Percentiles rank a stretch among this genome's conserved stretches.
Evolutionary conservation across 2,329 filamentous ascomycete species (phyloP).

Genomic region (Penicillium decumbens): DNA sequence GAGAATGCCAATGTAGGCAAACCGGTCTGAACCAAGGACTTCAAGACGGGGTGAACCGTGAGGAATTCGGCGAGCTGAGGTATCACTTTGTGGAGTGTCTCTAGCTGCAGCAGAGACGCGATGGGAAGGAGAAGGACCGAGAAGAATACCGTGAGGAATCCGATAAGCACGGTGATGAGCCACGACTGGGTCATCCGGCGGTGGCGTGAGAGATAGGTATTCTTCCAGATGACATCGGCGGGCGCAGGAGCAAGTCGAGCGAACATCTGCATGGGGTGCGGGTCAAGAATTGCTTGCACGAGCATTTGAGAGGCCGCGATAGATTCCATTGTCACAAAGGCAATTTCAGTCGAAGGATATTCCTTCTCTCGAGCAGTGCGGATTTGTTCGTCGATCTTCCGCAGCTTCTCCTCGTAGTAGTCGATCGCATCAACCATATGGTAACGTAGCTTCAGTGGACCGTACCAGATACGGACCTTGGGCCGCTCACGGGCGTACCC

Average conservation of each 20-base stretch:
- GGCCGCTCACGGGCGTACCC: slow-evolving; percentile 54
- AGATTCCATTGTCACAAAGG: slow-evolving; percentile 96
- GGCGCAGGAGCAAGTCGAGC: slow-evolving; percentile 84
- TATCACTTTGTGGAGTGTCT: slow-evolving; percentile 69
- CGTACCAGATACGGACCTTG: slow-evolving; percentile 70
- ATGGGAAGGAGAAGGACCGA: slow-evolving; percentile 74
- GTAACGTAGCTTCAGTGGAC: slow-evolving; percentile 66
- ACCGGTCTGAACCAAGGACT: slow-evolving; percentile 78
- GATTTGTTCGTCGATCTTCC: slow-evolving; percentile 72
- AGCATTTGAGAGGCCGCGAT: slow-evolving; percentile 92
- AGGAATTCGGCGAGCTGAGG: slow-evolving; percentile 67
- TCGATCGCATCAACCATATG: slow-evolving; percentile 84
- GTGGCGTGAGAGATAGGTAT: slow-evolving; percentile 76
- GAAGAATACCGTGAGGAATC: slow-evolving; percentile 81
- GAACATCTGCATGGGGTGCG: slow-evolving; percentile 76
- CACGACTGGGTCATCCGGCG: slow-evolving; percentile 73
- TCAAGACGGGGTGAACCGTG: slow-evolving; percentile 62
- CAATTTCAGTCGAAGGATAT: slow-evolving; percentile 73
- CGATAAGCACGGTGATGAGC: slow-evolving; percentile 77
- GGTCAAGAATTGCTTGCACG: slow-evolving; percentile 88
- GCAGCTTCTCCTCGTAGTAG: slow-evolving; percentile 84
- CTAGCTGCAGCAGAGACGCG: slow-evolving; percentile 73
- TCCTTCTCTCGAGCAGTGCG: slow-evolving; percentile 64
- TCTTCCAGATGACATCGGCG: slow-evolving; percentile 88
- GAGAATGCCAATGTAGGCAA: slow-evolving; percentile 81